A percentile compares a stretch with the other conserved stretches of the same genome.
Conservation (phyloP, 192 early-diverging fungal species). For the Chytriomyces confervae region DNA sequence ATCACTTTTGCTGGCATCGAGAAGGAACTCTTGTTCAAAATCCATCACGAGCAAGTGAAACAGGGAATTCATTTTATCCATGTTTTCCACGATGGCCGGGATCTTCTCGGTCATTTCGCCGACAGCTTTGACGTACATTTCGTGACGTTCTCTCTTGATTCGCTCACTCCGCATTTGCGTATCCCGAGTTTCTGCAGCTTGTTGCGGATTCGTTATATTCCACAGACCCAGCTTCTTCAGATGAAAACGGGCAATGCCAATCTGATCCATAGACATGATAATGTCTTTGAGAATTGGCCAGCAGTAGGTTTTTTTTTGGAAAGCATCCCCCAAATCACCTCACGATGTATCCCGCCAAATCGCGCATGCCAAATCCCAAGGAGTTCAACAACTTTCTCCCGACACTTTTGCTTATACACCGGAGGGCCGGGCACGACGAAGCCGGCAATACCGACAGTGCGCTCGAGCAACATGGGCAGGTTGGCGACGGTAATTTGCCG, state of each 20-base stretch:
- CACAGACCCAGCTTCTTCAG: background rate
- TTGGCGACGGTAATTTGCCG: background rate
- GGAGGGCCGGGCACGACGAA: constrained; percentile 8
- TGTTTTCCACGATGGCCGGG: background rate
- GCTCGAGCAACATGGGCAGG: background rate
- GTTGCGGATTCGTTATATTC: background rate
- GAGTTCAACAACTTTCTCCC: background rate
- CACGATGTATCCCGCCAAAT: background rate
- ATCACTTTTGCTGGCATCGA: background rate
- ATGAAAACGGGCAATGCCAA: constrained; percentile 16
- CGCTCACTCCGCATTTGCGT: constrained; percentile 15
- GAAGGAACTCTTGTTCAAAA: background rate
- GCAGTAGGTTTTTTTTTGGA: background rate
- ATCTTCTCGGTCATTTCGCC: constrained; percentile 3
- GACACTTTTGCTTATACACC: background rate
- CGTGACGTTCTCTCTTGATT: constrained; percentile 16
- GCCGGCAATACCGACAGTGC: constrained; percentile 4
- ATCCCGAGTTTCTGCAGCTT: background rate
- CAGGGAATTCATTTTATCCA: background rate
- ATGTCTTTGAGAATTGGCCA: background rate
- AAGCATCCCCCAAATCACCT: background rate
- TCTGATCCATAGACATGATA: background rate
- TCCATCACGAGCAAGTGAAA: constrained; percentile 9
- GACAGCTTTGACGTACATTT: constrained; percentile 1
- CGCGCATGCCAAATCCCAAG: background rate